phyloP scores from a whole-genome alignment of 169 alveolate genomes.

The Babesia caballi region DNA sequence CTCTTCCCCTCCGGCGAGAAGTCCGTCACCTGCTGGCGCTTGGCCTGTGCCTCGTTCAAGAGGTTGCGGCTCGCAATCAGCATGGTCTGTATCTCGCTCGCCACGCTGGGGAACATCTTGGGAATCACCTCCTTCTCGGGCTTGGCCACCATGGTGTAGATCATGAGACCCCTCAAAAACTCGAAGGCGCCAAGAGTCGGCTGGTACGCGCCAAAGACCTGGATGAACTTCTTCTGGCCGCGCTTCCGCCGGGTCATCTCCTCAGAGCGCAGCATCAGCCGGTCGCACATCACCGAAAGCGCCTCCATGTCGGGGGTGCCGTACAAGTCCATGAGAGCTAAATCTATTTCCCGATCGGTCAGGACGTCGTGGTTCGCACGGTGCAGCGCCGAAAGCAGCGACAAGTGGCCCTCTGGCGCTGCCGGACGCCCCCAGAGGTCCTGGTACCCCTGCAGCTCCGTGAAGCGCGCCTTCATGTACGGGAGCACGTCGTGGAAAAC shows the following conservation, averaged over 20 bases:
- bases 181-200: constrained; percentile 16
- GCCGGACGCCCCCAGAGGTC: background rate
- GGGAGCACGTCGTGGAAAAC: constrained; percentile 19
- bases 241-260: background rate
- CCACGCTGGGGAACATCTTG: background rate
- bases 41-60: background rate
- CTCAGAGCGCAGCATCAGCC: background rate
- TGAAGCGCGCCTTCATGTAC: background rate
- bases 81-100: constrained; percentile 6
- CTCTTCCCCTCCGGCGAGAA: constrained; percentile 5
- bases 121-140: background rate
- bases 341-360: background rate
- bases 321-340: background rate
- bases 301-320: background rate
- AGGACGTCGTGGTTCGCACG: constrained; percentile 10
- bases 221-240: background rate
- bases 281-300: background rate
- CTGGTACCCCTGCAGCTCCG: background rate
- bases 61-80: constrained; percentile 5
- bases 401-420: background rate
- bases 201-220: background rate
- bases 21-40: background rate
- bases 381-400: constrained; percentile 22
- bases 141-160: constrained; percentile 23
- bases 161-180: background rate